Base-by-base conservation (phyloP, 192 early-diverging fungal species). In the Cetraspora pellucida region DNA sequence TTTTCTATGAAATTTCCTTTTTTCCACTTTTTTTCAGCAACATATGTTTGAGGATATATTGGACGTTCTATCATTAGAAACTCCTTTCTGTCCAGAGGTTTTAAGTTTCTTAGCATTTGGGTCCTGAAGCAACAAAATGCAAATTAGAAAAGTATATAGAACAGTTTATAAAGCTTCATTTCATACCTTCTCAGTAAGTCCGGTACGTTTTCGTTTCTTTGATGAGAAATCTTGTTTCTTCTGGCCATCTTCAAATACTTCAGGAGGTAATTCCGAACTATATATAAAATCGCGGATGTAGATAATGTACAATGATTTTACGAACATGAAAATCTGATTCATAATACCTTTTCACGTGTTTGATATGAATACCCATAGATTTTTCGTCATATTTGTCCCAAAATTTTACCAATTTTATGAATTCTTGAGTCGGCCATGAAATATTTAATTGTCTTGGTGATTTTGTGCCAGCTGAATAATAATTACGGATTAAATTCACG, bases 361-460 rank as follows among this genome's bases (percentile, higher is more conserved):
- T 79, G 19, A 95, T 87, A 14, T 83, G 79, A 59, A 96, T 88
- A 10, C 83, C 88, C 93, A 94, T 95, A 21, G 72, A 80, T 37
- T 75, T 72, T 9, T 85, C 84, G 63, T 95, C 92, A 77, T 83
- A 96, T 69, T 89, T 85, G 77, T 95, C 93, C 92, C 93, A 94
- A 23, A 69, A 61, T 65, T 93, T 93, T 69, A 99, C 93, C 60
- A 96, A 80, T 10, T 88, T 87, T 25, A 87, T 91, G 85, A 96
- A 99, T 69, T 96, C 95, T 19, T 84, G 77, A n/a, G 89, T 92
- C 10, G 95, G 93, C 86, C 91, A 89, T 19, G 89, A 85, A 25
- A 97, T 84, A 74, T 97, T 93, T 82, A 97, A 79, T 58, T 88
- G 88, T 16, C 90, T 79, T 25, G 84, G 86, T n/a, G 78, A 77